These are phyloP conservation scores for Salix koriyanagi DNA, from an alignment of 345 rosid genomes.

Conservation along the genomic window DNA sequence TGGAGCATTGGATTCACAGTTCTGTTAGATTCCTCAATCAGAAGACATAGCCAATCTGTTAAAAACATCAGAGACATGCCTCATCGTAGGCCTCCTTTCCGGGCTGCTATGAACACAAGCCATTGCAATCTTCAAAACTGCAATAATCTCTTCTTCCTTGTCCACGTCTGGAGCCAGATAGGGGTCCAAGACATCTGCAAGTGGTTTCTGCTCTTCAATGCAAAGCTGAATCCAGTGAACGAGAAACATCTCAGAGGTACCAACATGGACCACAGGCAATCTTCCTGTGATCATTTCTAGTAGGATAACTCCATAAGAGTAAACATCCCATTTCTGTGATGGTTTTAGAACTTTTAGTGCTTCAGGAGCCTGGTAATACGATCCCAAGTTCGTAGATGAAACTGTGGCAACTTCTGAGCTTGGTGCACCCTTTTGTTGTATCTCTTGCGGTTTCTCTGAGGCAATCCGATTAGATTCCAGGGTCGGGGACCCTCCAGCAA, in stretches of 20 bases:
- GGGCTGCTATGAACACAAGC: constrained; percentile 73
- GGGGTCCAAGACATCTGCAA: constrained; percentile 78
- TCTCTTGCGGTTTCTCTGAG: constrained; percentile 51
- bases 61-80: constrained; percentile 59
- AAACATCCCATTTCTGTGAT: constrained; percentile 96
- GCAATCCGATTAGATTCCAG: constrained; percentile 57
- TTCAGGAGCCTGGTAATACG: constrained; percentile 87
- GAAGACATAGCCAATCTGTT: constrained; percentile 43
- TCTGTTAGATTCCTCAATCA: constrained; percentile 29
- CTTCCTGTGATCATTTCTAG: constrained; percentile 80
- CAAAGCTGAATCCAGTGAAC: constrained; percentile 80
- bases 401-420: constrained; percentile 48
- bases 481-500: constrained; percentile 82
- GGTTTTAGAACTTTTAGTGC: constrained; percentile 77
- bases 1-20: not conserved
- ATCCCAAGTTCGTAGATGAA: constrained; percentile 48
- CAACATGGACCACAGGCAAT: constrained; percentile 49
- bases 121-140: constrained; percentile 76
- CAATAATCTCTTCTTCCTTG: constrained; percentile 80
- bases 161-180: constrained; percentile 60
- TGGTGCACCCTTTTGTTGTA: constrained; percentile 50
- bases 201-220: constrained; percentile 85
- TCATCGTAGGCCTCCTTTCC: constrained; percentile 84
- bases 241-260: constrained; percentile 61
- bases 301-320: constrained; percentile 80